phyloP scores from a whole-genome alignment of 225 moss, liverwort and hornwort species.

The Physcomitrium patens region DNA sequence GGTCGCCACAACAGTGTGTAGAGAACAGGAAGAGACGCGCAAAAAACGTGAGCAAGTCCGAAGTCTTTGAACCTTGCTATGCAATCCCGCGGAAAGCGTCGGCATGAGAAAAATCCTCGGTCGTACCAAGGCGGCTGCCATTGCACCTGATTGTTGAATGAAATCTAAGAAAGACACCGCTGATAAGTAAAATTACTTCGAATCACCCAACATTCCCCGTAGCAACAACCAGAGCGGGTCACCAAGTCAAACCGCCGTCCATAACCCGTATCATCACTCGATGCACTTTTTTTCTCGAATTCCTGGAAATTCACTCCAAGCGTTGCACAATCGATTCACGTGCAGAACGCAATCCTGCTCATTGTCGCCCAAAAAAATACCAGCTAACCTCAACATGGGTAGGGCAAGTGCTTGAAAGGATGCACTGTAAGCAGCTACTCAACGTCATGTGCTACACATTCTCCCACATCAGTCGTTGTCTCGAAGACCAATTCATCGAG shows the following conservation, averaged over 20 bases:
- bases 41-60: constrained; percentile 24
- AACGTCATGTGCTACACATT: no score
- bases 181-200: background rate
- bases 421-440: no score
- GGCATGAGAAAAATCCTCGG: constrained; percentile 35
- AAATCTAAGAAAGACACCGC: background rate
- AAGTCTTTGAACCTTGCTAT: constrained; percentile 23
- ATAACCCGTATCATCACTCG: background rate
- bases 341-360: no score
- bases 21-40: constrained; percentile 38
- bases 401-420: no score
- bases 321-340: no score
- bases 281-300: background rate
- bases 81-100: constrained; percentile 26
- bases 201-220: constrained; percentile 8
- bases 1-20: constrained; percentile 68
- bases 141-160: constrained; percentile 26
- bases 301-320: background rate
- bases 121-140: constrained; percentile 49
- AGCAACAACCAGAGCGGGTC: background rate
- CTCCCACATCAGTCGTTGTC: no score
- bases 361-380: no score
- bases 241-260: background rate
- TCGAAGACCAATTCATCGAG: no score
- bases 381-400: no score